These are phyloP conservation scores for Rhodomyrtus psidioides DNA, from an alignment of 441 rosid species.

Conservation along the genomic window DNA sequence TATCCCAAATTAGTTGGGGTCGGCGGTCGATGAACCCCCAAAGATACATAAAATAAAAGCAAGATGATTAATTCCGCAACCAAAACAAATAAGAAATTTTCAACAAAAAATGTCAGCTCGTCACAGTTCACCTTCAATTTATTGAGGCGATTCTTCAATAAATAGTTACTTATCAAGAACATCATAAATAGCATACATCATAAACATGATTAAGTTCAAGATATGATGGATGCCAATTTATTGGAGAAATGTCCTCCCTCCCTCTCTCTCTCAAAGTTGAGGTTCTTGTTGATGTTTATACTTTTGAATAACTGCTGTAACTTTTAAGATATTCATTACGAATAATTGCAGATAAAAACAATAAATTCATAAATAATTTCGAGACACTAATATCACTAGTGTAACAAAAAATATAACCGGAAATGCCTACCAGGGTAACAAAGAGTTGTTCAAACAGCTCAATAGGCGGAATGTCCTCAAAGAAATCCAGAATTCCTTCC, in stretches of 20 bases:
- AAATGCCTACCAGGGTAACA: slow-evolving; percentile 64
- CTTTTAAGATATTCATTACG: background rate
- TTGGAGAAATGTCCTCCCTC: background rate
- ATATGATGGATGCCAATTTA: background rate
- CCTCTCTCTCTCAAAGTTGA: background rate
- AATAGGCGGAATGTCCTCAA: slow-evolving; percentile 68
- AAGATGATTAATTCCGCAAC: too few species aligned
- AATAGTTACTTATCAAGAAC: background rate
- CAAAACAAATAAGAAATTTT: background rate
- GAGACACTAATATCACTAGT: background rate
- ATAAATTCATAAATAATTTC: background rate
- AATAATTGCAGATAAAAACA: background rate
- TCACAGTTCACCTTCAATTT: background rate
- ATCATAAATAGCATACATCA: background rate
- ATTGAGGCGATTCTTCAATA: background rate
- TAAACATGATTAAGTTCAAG: background rate
- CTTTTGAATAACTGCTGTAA: background rate
- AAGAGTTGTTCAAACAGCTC: slow-evolving; percentile 79
- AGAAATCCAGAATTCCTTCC: slow-evolving; percentile 72
- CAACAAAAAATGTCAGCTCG: background rate
- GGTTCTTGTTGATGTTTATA: background rate
- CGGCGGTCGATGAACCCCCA: too few species aligned
- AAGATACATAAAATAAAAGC: too few species aligned
- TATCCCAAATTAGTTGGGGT: too few species aligned
- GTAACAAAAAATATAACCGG: background rate